phyloP scores from a whole-genome alignment of 2,329 filamentous ascomycete species.

The Fusarium chuoi region DNA sequence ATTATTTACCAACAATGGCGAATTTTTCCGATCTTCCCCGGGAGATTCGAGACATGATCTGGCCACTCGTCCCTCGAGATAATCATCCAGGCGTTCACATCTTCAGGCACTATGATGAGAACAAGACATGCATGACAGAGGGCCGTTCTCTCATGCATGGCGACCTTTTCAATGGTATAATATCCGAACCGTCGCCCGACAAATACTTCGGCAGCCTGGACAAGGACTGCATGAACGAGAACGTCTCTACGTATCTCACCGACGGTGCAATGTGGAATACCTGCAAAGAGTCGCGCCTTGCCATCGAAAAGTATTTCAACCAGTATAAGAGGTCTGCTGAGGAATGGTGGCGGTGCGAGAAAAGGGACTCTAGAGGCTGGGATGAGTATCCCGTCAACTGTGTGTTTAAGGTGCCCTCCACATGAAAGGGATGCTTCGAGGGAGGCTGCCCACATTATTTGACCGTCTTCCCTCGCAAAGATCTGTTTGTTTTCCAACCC shows the following conservation, averaged over 20 bases:
- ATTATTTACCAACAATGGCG: fast-evolving
- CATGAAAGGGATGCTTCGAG: neutral
- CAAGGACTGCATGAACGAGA: neutral
- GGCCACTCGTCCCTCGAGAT: neutral
- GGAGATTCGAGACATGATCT: conserved; percentile 20
- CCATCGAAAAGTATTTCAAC: neutral
- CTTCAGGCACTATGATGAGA: neutral
- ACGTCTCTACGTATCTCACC: conserved; percentile 10
- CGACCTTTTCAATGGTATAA: neutral
- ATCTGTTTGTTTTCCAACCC: conserved; percentile 14
- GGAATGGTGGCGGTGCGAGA: no score
- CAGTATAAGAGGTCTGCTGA: neutral
- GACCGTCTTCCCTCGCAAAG: neutral
- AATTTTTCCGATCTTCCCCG: neutral
- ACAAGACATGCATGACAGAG: neutral
- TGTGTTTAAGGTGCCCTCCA: neutral
- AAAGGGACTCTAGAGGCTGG: no score
- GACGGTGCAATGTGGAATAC: conserved; percentile 21
- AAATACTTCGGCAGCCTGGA: neutral
- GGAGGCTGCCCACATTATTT: neutral
- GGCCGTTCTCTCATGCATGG: neutral
- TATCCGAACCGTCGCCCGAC: neutral
- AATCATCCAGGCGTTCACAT: neutral
- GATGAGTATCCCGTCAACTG: no score
- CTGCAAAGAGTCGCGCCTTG: conserved; percentile 16